Conservation (phyloP, 495 filamentous ascomycete genomes). For the Aeminium ludgeri region DNA sequence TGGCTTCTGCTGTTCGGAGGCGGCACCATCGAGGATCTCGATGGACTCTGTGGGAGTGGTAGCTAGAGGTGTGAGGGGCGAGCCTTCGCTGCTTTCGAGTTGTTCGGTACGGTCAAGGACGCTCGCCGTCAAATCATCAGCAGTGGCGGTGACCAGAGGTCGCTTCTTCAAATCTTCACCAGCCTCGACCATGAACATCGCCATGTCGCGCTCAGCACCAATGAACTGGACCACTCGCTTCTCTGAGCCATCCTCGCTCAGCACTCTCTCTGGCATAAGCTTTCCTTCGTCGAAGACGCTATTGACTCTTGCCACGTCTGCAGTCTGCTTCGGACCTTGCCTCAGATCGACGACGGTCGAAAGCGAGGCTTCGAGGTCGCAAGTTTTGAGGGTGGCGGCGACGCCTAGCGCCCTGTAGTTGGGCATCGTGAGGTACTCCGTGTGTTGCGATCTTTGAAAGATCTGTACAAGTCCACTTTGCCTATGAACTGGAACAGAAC, state of each 20-base stretch:
- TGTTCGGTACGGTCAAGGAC: too few species aligned
- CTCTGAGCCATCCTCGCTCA: slow-evolving; percentile 4
- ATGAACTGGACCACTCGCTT: slow-evolving; percentile 16
- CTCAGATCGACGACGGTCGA: slow-evolving; percentile 8
- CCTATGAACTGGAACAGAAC: neutral
- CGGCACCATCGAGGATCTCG: too few species aligned
- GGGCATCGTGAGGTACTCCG: slow-evolving; percentile 15
- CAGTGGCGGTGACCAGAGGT: too few species aligned
- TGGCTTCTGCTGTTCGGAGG: too few species aligned
- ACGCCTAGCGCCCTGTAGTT: slow-evolving; percentile 12
- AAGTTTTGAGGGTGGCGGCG: slow-evolving; percentile 15
- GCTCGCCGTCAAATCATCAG: too few species aligned
- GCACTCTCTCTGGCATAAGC: slow-evolving; percentile 1
- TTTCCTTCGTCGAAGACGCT: slow-evolving; percentile 3
- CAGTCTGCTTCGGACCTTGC: slow-evolving; percentile 4
- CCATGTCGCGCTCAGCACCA: slow-evolving; percentile 17
- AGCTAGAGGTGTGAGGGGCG: neutral
- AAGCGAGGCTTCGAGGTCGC: slow-evolving; percentile 11
- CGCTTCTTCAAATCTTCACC: too few species aligned
- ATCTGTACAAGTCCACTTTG: neutral
- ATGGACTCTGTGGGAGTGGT: neutral
- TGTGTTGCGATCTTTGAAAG: neutral
- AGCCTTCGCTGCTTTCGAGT: neutral
- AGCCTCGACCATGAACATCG: slow-evolving; percentile 20
- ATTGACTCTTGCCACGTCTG: slow-evolving; percentile 5